Evolutionary conservation across 2,329 filamentous ascomycete genomes (phyloP).

Genomic region (Venturiaceae sp.): DNA sequence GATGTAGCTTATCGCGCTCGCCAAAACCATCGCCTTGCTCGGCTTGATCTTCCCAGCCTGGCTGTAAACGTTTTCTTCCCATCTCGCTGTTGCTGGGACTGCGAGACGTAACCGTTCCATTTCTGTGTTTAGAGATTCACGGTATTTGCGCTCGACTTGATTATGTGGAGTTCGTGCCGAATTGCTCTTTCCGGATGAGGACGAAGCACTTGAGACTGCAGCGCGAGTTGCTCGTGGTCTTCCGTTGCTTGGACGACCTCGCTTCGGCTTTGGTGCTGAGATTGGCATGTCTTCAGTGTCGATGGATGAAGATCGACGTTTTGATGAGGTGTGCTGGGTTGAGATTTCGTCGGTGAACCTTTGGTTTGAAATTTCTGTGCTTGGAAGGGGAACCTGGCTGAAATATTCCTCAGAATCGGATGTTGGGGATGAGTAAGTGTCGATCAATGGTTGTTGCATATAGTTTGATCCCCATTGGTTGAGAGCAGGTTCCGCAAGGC

Average conservation of each 20-base stretch:
- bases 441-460: not conserved
- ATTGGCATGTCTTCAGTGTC: not conserved
- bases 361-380: not conserved
- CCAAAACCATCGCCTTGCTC: constrained; percentile 35
- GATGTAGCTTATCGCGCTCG: constrained; percentile 35
- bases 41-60: constrained; percentile 21
- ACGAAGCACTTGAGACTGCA: not conserved
- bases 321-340: not conserved
- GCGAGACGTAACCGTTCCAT: constrained; percentile 31
- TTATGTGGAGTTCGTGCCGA: constrained; percentile 27
- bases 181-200: not conserved
- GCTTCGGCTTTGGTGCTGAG: not conserved
- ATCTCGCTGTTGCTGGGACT: constrained; percentile 16
- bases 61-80: constrained; percentile 20
- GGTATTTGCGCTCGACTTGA: constrained; percentile 36
- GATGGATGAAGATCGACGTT: not conserved
- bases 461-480: not conserved
- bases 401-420: not conserved
- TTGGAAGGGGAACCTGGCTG: not conserved
- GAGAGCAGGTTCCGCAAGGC: not conserved
- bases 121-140: constrained; percentile 35
- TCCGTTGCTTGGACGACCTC: not conserved
- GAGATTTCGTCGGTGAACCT: not conserved
- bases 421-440: not conserved
- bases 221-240: not conserved